Conservation (phyloP, 176 grass and related monocot species). For the Sorghum bicolor region DNA sequence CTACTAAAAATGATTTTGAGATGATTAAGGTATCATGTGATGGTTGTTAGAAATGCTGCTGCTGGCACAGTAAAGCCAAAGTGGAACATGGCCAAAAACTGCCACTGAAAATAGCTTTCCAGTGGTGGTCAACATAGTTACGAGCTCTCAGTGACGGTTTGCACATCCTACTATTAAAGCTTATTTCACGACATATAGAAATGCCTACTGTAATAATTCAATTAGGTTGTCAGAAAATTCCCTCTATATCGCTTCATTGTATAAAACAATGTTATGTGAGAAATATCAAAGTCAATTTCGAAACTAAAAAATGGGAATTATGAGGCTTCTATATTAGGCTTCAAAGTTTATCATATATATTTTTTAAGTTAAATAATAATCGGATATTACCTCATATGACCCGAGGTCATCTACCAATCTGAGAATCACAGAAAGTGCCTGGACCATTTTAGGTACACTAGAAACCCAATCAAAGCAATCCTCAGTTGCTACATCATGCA, state of each 20-base stretch:
- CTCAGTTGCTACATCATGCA: neutral
- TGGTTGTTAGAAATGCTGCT: neutral
- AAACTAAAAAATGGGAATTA: neutral
- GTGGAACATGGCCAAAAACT: neutral
- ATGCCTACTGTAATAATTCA: no score
- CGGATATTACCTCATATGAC: neutral
- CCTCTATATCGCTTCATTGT: neutral
- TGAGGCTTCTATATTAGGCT: neutral
- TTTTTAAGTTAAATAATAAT: neutral
- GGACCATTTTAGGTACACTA: neutral
- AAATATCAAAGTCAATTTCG: neutral
- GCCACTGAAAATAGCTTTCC: neutral
- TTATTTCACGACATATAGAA: no score
- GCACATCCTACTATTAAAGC: no score
- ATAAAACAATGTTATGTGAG: neutral
- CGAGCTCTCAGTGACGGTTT: no score
- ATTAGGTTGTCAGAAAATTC: neutral
- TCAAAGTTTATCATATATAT: neutral
- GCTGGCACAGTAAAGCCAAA: neutral
- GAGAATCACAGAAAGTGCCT: neutral
- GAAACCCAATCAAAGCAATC: neutral
- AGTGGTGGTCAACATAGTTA: neutral
- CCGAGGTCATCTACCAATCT: neutral
- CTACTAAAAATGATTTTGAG: neutral
- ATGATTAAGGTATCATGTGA: neutral